Base-by-base conservation (phyloP, 2,329 filamentous ascomycete species). In the Sporothrix mexicana region DNA sequence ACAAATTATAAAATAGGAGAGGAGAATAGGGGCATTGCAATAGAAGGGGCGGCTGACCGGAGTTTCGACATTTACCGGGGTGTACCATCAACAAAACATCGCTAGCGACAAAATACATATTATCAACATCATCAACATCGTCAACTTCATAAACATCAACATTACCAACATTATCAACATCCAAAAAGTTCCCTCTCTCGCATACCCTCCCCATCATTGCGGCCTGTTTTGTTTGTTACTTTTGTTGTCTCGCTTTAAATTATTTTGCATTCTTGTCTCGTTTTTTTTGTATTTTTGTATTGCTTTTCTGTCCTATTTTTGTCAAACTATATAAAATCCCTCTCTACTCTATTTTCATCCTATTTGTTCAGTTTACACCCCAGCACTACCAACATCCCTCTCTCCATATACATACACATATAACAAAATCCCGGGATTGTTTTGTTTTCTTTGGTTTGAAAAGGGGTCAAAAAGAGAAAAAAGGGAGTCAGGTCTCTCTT, bases 81-180 rank as follows among this genome's bases (percentile, higher is more conserved):
- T 72, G 72, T 73, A 72, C 23, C 51, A 70, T 69, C 69, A 73
- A 45, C 43, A 67, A 53, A n/a, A 66, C 49, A 69, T 36, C 30
- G 2, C 5, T 36, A 36, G 7, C 30, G 30, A 36, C 30, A 36
- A 36, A 36, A 36, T 36, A 55, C 7, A 55, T 23, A 36, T 36
- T 36, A 36, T 36, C 30, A 36, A 36, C 55, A 36, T 59, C 55
- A 30, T 36, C 55, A 30, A 61, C 25, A n/a, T n/a, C n/a, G n/a
- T n/a, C 53, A 61, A 61, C 55, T 61, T 15, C 30, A 61, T n/a
- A n/a, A n/a, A n/a, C n/a, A 36, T 36, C 30, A 36, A 36, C 55
- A 36, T 59, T 23, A 30, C 17, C 55, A 30, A 61, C 25, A 30
- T 30, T 17, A 20, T 10, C 59, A 23, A 20, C 61, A 64, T 45